These are phyloP conservation scores for Phylloporus arenicola DNA, from an alignment of 768 basidiomycete species.

Conservation along the genomic window DNA sequence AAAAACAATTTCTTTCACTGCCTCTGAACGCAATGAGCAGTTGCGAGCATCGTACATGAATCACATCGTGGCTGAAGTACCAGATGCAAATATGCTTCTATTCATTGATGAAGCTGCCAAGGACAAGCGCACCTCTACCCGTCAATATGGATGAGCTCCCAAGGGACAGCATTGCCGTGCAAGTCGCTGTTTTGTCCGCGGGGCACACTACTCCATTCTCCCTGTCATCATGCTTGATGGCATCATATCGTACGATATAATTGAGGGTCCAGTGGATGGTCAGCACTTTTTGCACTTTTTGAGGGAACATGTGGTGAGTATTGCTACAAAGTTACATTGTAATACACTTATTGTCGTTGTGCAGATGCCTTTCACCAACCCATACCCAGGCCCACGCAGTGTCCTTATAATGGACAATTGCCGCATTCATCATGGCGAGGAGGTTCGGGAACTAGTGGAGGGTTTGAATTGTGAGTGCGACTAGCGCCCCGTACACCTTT, in stretches of 20 bases:
- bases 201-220: background rate
- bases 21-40: conserved; percentile 2
- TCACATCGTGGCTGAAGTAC: conserved; percentile 7
- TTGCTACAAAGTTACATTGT: background rate
- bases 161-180: background rate
- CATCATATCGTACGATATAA: background rate
- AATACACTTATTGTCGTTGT: no score
- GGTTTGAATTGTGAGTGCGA: conserved; percentile 17
- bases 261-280: background rate
- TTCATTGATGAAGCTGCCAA: conserved; percentile 20
- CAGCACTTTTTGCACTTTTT: background rate
- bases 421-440: conserved; percentile 20
- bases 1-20: background rate
- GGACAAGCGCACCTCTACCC: no score
- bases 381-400: background rate
- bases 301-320: no score
- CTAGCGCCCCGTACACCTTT: no score
- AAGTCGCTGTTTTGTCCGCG: background rate
- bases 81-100: conserved; percentile 17
- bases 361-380: conserved; percentile 5
- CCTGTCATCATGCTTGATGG: no score
- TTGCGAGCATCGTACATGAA: conserved; percentile 8
- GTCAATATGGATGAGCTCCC: background rate
- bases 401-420: conserved; percentile 24
- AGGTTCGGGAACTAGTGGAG: conserved; percentile 14